phyloP scores from a whole-genome alignment of 2,329 filamentous ascomycete species.

The Tympanopsis confertula region DNA sequence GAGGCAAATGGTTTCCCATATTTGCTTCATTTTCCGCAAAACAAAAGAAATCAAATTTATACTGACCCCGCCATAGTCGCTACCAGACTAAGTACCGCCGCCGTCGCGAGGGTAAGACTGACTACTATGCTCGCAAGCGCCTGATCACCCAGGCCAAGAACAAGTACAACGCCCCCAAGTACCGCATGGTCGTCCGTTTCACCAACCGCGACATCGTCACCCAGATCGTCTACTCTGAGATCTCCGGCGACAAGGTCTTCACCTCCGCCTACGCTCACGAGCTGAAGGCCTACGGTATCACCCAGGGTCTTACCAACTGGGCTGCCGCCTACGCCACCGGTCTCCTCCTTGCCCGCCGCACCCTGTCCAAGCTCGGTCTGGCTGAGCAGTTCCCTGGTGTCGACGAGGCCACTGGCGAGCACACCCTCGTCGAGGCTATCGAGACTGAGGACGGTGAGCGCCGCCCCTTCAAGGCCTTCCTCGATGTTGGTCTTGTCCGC shows the following conservation, averaged over 20 bases:
- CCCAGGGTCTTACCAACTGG: constrained; percentile 99
- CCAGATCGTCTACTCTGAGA: constrained; percentile 94
- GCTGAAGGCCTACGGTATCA: constrained; percentile 93
- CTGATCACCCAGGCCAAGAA: constrained; percentile 99
- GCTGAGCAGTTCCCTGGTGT: constrained; percentile 90
- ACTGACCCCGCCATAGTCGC: constrained; percentile 45
- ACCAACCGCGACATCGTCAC: constrained; percentile 98
- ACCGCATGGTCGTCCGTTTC: constrained; percentile 98
- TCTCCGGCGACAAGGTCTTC: constrained; percentile 96
- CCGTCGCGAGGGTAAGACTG: constrained; percentile 91
- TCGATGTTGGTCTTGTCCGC: constrained; percentile 92
- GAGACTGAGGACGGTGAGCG: constrained; percentile 86
- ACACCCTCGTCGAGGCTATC: constrained; percentile 83
- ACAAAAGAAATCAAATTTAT: too few species aligned
- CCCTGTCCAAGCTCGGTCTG: constrained; percentile 90
- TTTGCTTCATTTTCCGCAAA: too few species aligned
- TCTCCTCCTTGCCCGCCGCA: constrained; percentile 91
- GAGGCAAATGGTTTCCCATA: constrained; percentile 4
- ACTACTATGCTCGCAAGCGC: constrained; percentile 99
- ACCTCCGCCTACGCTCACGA: constrained; percentile 88
- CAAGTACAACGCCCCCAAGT: constrained; percentile 99
- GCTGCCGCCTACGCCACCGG: constrained; percentile 92
- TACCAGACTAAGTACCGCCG: constrained; percentile 99
- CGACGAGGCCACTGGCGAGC: constrained; percentile 94
- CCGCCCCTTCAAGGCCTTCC: constrained; percentile 98